Conservation (phyloP, 2,329 filamentous ascomycete genomes). For the Cercospora beticola region DNA sequence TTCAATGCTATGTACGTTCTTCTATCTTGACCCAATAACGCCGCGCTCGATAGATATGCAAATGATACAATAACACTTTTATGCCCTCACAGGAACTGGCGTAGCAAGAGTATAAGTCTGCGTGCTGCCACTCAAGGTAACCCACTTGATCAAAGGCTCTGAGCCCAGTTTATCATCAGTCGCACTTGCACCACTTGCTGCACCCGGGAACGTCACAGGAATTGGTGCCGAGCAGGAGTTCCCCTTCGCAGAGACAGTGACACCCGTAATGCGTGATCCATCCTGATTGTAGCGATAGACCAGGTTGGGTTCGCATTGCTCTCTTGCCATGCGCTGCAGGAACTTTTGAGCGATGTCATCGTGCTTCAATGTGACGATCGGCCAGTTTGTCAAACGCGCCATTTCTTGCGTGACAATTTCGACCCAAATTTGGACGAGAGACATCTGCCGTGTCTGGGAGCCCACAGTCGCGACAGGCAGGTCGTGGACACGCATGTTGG, state of each 20-base stretch:
- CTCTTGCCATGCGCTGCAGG: conserved; percentile 6
- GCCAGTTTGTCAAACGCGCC: conserved; percentile 12
- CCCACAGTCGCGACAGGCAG: conserved; percentile 7
- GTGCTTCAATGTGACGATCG: conserved; percentile 12
- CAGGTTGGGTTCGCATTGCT: conserved; percentile 8
- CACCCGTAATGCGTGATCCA: background rate
- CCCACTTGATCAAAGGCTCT: conserved; percentile 18
- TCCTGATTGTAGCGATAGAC: background rate
- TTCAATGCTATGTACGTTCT: background rate
- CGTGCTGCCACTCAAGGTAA: conserved; percentile 2
- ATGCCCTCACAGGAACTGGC: conserved; percentile 11
- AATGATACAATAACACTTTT: background rate
- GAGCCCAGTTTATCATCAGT: conserved; percentile 12
- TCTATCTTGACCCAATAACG: background rate
- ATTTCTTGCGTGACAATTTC: conserved; percentile 14
- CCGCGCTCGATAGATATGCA: background rate
- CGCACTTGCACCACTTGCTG: conserved; percentile 5
- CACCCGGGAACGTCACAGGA: conserved; percentile 16
- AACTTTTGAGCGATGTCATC: conserved; percentile 12
- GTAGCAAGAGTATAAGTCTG: conserved; percentile 7
- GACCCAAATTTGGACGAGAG: conserved; percentile 15
- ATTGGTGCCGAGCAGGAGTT: conserved; percentile 11
- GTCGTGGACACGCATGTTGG: conserved; percentile 14
- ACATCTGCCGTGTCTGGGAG: background rate
- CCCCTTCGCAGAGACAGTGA: conserved; percentile 6